phyloP scores from a whole-genome alignment of 257 asterid genomes.

The Forsythia suspensa region DNA sequence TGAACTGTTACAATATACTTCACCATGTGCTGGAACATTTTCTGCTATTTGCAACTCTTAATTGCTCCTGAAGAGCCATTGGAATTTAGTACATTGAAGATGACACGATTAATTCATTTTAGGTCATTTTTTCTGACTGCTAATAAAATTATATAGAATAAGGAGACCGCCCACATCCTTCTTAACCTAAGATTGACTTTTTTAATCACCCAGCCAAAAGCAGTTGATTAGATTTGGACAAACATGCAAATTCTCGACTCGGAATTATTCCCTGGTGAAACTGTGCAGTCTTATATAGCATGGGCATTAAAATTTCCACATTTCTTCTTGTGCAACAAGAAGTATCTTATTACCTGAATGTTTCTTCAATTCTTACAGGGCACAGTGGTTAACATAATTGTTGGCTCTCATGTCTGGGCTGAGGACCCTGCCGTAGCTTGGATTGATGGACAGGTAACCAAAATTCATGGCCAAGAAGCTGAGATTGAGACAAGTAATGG shows the following conservation, averaged over 20 bases:
- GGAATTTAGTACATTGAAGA: conserved; percentile 5
- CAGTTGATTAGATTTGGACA: background rate
- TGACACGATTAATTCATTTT: background rate
- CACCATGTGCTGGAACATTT: conserved; percentile 1
- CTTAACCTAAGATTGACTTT: background rate
- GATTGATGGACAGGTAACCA: conserved; percentile 80
- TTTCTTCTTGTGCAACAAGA: conserved; percentile 10
- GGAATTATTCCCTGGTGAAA: conserved; percentile 14
- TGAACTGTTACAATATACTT: conserved; percentile 9
- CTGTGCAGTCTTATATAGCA: conserved; percentile 4
- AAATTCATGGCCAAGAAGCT: conserved; percentile 69
- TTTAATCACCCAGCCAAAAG: background rate
- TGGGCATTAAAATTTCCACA: conserved; percentile 5
- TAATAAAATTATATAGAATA: background rate
- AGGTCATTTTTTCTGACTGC: conserved; percentile 6
- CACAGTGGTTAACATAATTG: conserved; percentile 83
- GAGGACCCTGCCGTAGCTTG: conserved; percentile 83
- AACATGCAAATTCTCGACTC: background rate
- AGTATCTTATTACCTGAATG: conserved; percentile 7
- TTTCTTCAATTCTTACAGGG: conserved; percentile 52
- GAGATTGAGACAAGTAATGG: conserved; percentile 76
- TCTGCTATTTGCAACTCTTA: background rate
- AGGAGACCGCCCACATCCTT: conserved; percentile 7
- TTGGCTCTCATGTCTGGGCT: conserved; percentile 90
- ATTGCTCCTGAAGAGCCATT: conserved; percentile 12